A percentile compares a stretch with the other conserved stretches of the same genome.
phyloP scores from a whole-genome alignment of 2,329 filamentous ascomycete species.

The Ceratocystiopsis sp. region DNA sequence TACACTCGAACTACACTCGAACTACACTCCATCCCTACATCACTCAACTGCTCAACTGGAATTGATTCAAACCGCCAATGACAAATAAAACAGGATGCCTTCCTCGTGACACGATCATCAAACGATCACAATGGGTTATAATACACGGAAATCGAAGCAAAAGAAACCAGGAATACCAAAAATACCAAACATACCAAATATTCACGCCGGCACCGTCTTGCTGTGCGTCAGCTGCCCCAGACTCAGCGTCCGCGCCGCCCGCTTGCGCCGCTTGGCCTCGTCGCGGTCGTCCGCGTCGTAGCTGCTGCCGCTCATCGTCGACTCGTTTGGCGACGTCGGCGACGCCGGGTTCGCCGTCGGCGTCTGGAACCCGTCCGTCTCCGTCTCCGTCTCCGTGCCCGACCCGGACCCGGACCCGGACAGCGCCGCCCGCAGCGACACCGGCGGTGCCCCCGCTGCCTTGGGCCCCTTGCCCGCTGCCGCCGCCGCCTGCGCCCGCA shows the following conservation, averaged over 20 bases:
- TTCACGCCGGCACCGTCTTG: conserved; percentile 6
- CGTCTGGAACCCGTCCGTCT: conserved; percentile 9
- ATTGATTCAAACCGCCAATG: too few species aligned
- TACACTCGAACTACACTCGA: too few species aligned
- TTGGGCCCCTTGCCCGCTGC: conserved; percentile 5
- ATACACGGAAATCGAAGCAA: background rate
- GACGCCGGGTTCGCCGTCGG: background rate
- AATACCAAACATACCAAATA: too few species aligned
- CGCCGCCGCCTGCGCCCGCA: conserved; percentile 3
- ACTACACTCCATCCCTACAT: too few species aligned
- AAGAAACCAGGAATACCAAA: background rate
- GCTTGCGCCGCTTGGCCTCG: conserved; percentile 22
- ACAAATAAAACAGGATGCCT: too few species aligned
- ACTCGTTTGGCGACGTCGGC: too few species aligned
- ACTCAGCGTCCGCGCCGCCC: conserved; percentile 46
- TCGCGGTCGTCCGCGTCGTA: conserved; percentile 23
- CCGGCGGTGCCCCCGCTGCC: background rate
- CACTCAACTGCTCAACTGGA: too few species aligned
- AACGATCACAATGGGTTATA: background rate
- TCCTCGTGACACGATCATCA: too few species aligned
- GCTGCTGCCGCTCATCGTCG: conserved; percentile 22
- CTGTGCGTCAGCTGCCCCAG: conserved; percentile 38
- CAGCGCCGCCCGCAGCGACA: background rate
- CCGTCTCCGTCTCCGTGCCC: conserved; percentile 23
- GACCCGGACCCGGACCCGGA: conserved; percentile 1